Base-by-base conservation (phyloP, 805 yeast species). In the Metschnikowia aberdeeniae region DNA sequence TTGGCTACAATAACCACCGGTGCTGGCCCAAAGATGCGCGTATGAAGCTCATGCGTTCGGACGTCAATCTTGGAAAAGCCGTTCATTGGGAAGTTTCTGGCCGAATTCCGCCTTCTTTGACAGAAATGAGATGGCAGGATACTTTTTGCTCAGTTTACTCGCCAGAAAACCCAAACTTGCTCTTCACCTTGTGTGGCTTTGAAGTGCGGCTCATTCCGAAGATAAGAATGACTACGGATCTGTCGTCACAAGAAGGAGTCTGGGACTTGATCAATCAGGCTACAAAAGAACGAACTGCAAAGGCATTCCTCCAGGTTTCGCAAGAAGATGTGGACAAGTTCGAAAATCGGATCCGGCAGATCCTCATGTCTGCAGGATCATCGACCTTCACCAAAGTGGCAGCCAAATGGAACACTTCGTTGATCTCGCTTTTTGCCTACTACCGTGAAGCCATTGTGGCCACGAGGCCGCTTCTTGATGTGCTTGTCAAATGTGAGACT, bases 21-120 rank as follows among this genome's bases (percentile, higher is more conserved):
- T 89, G 97, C 60, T 93, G 99, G 99, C 97, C 99, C 3, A 70
- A 86, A 36, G 98, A 93, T 60, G 71, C 83, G 17, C 77, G 97
- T 47, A 93, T 93, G 98, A 78, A 89, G 53, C 66, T 93, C 40
- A 82, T 90, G 81, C 75, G 97, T 36, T 84, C 82, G 47, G 99
- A 93, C 66, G 97, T 92, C 4, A 86, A 89, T 53, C 71, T 93
- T 5, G 99, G 98, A 1, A 72, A 93, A 45, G 97, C 98, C 1
- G 85, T 83, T 0, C 88, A 85, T 60, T 89, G 97, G 96, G 97
- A 93, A 62, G 67, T 93, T 30, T 74, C 81, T 34, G 82, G 85
- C 13, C 74, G 98, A 31, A 63, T 93, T 31, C 98, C 99, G 0
- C 63, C 75, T 4, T 81, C 95, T 0, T 57, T 93, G 10, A 82